Evolutionary conservation across 2,329 filamentous ascomycete genomes (phyloP).

Genomic region (Cladophialophora bantiana): DNA sequence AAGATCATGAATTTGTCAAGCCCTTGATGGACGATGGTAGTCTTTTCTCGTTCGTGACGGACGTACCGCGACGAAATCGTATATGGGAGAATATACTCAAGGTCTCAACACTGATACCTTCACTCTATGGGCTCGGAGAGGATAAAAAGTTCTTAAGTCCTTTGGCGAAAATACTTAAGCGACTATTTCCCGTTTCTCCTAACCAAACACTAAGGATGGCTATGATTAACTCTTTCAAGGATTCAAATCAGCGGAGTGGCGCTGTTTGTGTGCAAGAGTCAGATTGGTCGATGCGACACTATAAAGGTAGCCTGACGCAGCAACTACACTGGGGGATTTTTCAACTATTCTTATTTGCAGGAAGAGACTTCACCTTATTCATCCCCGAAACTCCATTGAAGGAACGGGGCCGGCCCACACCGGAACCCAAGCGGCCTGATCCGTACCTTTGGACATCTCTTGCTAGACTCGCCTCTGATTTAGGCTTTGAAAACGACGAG

Average conservation of each 20-base stretch:
- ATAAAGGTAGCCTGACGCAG: neutral
- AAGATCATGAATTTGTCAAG: neutral
- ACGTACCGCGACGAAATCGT: neutral
- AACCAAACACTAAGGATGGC: neutral
- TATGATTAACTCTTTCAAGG: neutral
- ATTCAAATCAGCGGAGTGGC: neutral
- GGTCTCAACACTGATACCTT: neutral
- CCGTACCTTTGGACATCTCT: neutral
- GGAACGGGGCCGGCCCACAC: neutral
- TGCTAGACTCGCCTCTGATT: neutral
- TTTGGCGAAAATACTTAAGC: neutral
- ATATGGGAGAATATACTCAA: constrained; percentile 2
- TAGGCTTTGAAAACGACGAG: constrained; percentile 10
- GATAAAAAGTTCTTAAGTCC: constrained; percentile 8
- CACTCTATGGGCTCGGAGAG: neutral
- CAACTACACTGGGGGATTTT: constrained; percentile 5
- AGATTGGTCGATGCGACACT: neutral
- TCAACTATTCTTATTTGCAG: neutral
- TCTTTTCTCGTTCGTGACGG: neutral
- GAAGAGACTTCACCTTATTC: constrained; percentile 1
- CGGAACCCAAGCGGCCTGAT: neutral
- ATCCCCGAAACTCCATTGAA: constrained; percentile 4
- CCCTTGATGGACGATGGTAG: neutral
- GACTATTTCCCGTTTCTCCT: neutral
- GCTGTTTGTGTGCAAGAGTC: constrained; percentile 7